phyloP scores from a whole-genome alignment of 805 yeast genomes.

The Wickerhamiella bombiphila region DNA sequence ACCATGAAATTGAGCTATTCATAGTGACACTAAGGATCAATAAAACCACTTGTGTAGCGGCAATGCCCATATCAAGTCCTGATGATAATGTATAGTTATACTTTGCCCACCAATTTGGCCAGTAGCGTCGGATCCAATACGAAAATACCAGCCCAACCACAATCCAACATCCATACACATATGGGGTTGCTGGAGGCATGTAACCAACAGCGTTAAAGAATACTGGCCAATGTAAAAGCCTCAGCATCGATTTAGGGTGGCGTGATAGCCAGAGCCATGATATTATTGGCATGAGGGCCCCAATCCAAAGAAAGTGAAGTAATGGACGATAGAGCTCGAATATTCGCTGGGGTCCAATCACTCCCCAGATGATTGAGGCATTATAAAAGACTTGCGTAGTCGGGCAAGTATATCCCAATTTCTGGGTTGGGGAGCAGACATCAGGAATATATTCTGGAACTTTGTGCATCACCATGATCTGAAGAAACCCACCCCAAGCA shows the following conservation, averaged over 20 bases:
- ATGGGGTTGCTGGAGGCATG: conserved; percentile 65
- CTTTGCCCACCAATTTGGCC: conserved; percentile 61
- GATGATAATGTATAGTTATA: conserved; percentile 55
- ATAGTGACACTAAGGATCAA: conserved; percentile 37
- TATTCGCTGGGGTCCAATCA: conserved; percentile 47
- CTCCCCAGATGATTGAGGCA: conserved; percentile 52
- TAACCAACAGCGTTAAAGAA: conserved; percentile 46
- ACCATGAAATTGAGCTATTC: conserved; percentile 38
- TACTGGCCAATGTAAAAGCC: conserved; percentile 50
- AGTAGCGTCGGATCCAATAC: conserved; percentile 39
- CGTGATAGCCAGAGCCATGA: conserved; percentile 27
- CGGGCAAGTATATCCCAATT: conserved; percentile 35
- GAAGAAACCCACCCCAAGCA: conserved; percentile 31
- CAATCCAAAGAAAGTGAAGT: conserved; percentile 46
- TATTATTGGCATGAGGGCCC: conserved; percentile 33
- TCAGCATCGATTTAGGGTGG: conserved; percentile 29
- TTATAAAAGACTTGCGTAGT: conserved; percentile 33
- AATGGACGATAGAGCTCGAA: conserved; percentile 41
- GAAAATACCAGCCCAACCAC: conserved; percentile 42
- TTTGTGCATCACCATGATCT: conserved; percentile 32
- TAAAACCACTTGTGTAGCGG: conserved; percentile 43
- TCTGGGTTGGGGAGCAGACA: conserved; percentile 32
- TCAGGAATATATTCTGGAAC: conserved; percentile 26
- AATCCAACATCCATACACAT: conserved; percentile 46
- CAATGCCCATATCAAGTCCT: conserved; percentile 53